phyloP scores from a whole-genome alignment of 768 basidiomycete genomes.

The Termitomyces sp. region DNA sequence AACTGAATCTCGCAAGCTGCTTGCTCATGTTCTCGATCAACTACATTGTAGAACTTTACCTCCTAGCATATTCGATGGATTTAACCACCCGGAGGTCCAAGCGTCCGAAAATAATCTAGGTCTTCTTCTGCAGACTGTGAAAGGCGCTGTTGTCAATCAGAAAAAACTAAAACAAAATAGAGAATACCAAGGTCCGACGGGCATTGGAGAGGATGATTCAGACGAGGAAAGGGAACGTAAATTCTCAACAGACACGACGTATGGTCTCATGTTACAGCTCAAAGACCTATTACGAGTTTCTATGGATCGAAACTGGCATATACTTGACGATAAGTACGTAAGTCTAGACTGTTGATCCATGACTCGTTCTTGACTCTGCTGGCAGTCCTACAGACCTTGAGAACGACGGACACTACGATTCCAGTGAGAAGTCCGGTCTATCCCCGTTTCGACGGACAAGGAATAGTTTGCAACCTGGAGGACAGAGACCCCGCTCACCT shows the following conservation, averaged over 20 bases:
- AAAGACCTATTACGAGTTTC: constrained; percentile 56
- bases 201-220: constrained; percentile 33
- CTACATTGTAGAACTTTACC: constrained; percentile 54
- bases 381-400: constrained; percentile 9
- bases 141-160: constrained; percentile 36
- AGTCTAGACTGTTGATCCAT: not conserved
- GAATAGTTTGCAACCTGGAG: constrained; percentile 34
- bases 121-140: constrained; percentile 38
- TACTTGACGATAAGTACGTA: constrained; percentile 51
- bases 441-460: constrained; percentile 44
- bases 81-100: constrained; percentile 22
- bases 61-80: constrained; percentile 42
- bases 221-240: constrained; percentile 39
- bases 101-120: constrained; percentile 29
- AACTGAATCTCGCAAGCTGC: constrained; percentile 64
- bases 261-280: constrained; percentile 58
- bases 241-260: constrained; percentile 64
- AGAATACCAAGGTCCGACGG: constrained; percentile 14
- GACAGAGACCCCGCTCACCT: constrained; percentile 47
- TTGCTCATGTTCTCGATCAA: constrained; percentile 58
- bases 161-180: constrained; percentile 20
- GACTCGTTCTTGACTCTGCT: not conserved
- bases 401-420: constrained; percentile 13
- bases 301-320: constrained; percentile 51
- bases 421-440: constrained; percentile 21